Conservation (phyloP, 192 early-diverging fungal genomes). For the Backusella circina region DNA sequence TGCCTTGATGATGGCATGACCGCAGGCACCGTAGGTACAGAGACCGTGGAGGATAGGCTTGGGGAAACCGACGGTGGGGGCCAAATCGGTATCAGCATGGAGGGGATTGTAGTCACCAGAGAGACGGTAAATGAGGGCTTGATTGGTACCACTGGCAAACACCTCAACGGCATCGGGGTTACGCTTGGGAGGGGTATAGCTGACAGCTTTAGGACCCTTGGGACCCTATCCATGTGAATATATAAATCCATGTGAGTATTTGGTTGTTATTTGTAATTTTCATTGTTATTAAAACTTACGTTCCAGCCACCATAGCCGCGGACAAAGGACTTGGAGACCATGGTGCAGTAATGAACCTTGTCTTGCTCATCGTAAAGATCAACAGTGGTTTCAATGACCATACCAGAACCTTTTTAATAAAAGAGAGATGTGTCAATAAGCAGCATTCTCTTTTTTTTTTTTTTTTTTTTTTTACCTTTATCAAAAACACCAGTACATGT, state of each 20-base stretch:
- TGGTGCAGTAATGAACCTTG: conserved; percentile 36
- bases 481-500: conserved; percentile 71
- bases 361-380: conserved; percentile 39
- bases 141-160: conserved; percentile 43
- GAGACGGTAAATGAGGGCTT: conserved; percentile 71
- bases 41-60: conserved; percentile 76
- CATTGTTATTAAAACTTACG: conserved; percentile 28
- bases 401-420: conserved; percentile 34
- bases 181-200: conserved; percentile 52
- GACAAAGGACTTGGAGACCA: conserved; percentile 60
- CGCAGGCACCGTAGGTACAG: conserved; percentile 55
- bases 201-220: conserved; percentile 57
- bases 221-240: conserved; percentile 40
- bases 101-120: conserved; percentile 77
- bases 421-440: background rate
- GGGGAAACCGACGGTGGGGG: conserved; percentile 63
- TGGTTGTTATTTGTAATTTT: background rate
- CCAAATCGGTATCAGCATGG: conserved; percentile 65
- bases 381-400: conserved; percentile 63
- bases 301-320: conserved; percentile 68
- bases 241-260: too few species aligned
- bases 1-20: conserved; percentile 52
- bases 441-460: background rate
- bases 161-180: conserved; percentile 54
- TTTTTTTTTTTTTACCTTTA: conserved; percentile 57